These are phyloP conservation scores for Purshia tridentata DNA, from an alignment of 306 rosid genomes.

Conservation along the genomic window DNA sequence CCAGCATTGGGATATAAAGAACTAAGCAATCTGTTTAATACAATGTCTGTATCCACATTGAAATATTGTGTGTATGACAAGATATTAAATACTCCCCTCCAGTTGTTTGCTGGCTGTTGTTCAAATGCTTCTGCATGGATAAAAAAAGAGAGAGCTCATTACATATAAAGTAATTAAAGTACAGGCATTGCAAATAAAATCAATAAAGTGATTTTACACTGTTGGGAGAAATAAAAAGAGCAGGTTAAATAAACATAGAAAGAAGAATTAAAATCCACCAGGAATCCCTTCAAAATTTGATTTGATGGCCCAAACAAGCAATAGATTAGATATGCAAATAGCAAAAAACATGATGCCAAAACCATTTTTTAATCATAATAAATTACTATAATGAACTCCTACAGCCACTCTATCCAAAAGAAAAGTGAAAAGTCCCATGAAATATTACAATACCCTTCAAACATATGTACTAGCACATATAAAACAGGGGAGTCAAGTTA, in stretches of 20 bases:
- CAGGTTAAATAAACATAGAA: not conserved
- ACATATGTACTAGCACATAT: not conserved
- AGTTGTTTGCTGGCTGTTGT: constrained; percentile 82
- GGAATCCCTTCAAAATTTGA: not conserved
- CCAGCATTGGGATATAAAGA: constrained; percentile 76
- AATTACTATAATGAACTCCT: not conserved
- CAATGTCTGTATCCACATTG: constrained; percentile 84
- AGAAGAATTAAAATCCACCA: not conserved
- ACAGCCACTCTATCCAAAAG: not conserved
- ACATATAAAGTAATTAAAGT: constrained; percentile 2
- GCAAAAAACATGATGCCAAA: not conserved
- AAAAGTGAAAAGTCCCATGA: constrained; percentile 8
- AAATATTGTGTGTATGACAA: constrained; percentile 84
- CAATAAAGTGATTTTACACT: not conserved
- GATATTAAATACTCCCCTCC: constrained; percentile 84
- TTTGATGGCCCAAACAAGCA: constrained; percentile 4
- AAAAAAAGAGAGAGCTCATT: constrained; percentile 18
- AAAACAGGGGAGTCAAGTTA: not conserved
- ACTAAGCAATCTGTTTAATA: constrained; percentile 73
- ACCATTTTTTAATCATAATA: not conserved
- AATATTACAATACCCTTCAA: not conserved
- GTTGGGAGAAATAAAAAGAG: not conserved
- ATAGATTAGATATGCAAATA: not conserved
- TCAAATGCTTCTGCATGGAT: constrained; percentile 67
- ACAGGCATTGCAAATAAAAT: not conserved